phyloP scores from a whole-genome alignment of 108 stramenopile genomes.

The Stephanodiscus minutulus region DNA sequence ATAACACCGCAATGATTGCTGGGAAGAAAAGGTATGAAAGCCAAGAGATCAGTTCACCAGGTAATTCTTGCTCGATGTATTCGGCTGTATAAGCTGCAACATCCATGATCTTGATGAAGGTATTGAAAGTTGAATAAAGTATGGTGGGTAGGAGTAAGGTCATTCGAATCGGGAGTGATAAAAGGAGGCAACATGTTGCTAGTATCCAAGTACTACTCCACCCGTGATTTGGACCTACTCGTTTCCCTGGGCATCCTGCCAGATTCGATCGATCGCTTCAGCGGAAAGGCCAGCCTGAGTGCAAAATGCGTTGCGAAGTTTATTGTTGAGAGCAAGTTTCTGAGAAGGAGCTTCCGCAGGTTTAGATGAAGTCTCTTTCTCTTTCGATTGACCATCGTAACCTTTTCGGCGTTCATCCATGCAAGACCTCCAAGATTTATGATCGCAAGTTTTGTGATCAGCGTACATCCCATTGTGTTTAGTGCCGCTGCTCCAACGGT shows the following conservation, averaged over 20 bases:
- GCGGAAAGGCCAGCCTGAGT: neutral
- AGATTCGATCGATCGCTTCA: neutral
- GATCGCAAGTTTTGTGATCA: neutral
- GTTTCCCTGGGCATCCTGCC: neutral
- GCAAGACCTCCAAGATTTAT: neutral
- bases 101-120: no score
- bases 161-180: neutral
- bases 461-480: constrained; percentile 1
- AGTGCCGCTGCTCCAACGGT: neutral
- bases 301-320: neutral
- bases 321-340: neutral
- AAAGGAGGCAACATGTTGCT: neutral
- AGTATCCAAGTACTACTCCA: neutral
- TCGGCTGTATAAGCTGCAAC: no score
- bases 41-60: no score
- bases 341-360: neutral
- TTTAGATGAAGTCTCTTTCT: neutral
- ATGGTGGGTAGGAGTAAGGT: neutral
- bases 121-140: no score
- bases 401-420: neutral
- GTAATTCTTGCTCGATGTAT: no score
- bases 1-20: no score
- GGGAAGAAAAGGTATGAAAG: no score
- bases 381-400: neutral
- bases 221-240: constrained; percentile 4